Evolutionary conservation across 2,329 filamentous ascomycete genomes (phyloP), one percentile per base, ranked within the genome.

Genomic region (Claviceps citrina): DNA sequence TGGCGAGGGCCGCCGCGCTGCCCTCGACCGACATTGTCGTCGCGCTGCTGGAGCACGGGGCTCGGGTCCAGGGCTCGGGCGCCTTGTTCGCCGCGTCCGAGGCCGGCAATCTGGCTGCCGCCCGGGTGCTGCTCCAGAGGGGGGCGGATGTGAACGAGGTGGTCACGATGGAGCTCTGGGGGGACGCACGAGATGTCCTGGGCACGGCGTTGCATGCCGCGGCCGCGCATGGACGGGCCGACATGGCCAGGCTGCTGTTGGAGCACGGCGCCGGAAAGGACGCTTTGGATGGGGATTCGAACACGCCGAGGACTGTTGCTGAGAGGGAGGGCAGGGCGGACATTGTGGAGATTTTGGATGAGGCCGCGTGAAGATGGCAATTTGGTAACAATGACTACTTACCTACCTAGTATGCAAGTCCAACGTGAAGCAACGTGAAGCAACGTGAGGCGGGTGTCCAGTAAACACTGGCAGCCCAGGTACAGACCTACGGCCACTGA

Each of bases 131-230:
- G 19, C 37, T 39, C 4, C 26, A 22, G 7, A 32, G 20, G 30
- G 37, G 38, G 24, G 30, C 30, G 7, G 38, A 33, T 18, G 20
- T 39, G 20, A 32, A 39, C 18, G 16, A 39, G 18, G 20, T 39
- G 20, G 8, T 10, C 18, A 19, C 3, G 15, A 19, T 30, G 15
- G 36, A 31, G 8, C 9, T 38, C 13, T 38, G 15, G 8, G 26
- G 18, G 5, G 28, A 32, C 27, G 16, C 8, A 9, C 28, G 28
- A 26, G 38, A 39, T 20, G 12, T 18, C 37, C 18, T 32, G n/a
- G 37, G 38, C n/a, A 33, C 37, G n/a, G 13, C 28, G 8, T 19
- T 39, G 15, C 16, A 39, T 15, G 38, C n/a, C 6, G 38, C 30
- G 24, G 20, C 38, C 15, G 13, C 16, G 31, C n/a, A 20, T 34